Evolutionary conservation across 805 yeast species (phyloP).

Genomic region (Wickerhamiella sorbophila): DNA sequence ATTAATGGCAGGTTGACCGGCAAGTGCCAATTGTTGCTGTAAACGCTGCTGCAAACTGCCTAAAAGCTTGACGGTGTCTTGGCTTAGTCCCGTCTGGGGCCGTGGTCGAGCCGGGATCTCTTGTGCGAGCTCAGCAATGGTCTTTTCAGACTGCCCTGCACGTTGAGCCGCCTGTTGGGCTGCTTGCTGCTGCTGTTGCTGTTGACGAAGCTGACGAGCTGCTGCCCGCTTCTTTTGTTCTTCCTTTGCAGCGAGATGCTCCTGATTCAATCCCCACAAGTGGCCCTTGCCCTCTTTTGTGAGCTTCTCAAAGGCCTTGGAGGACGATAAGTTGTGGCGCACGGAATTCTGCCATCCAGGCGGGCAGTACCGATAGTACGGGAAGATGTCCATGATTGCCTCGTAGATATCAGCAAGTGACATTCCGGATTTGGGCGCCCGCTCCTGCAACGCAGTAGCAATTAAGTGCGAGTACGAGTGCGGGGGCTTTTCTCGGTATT

Average conservation of each 20-base stretch:
- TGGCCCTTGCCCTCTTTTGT: constrained; percentile 87
- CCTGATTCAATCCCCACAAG: constrained; percentile 88
- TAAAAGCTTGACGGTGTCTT: constrained; percentile 58
- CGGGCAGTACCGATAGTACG: constrained; percentile 84
- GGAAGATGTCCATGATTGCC: constrained; percentile 74
- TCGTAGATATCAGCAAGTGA: constrained; percentile 73
- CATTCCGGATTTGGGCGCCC: constrained; percentile 57
- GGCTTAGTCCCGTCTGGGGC: constrained; percentile 12
- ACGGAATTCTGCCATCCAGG: constrained; percentile 98
- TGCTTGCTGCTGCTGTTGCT: constrained; percentile 20
- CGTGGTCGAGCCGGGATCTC: constrained; percentile 16
- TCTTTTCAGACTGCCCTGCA: constrained; percentile 15
- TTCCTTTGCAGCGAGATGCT: constrained; percentile 70
- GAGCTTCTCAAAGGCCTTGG: constrained; percentile 70
- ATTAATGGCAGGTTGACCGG: constrained; percentile 51
- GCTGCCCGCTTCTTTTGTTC: constrained; percentile 42
- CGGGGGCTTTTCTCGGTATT: constrained; percentile 72
- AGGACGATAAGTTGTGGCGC: constrained; percentile 73
- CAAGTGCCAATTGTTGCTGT: constrained; percentile 64
- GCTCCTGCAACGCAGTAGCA: constrained; percentile 58
- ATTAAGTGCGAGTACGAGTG: constrained; percentile 70
- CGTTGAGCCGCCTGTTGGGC: constrained; percentile 18
- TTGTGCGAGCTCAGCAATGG: constrained; percentile 24
- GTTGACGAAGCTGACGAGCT: constrained; percentile 21
- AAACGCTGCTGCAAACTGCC: constrained; percentile 77